phyloP scores from a whole-genome alignment of 805 yeast genomes.

The Metschnikowia aberdeeniae region DNA sequence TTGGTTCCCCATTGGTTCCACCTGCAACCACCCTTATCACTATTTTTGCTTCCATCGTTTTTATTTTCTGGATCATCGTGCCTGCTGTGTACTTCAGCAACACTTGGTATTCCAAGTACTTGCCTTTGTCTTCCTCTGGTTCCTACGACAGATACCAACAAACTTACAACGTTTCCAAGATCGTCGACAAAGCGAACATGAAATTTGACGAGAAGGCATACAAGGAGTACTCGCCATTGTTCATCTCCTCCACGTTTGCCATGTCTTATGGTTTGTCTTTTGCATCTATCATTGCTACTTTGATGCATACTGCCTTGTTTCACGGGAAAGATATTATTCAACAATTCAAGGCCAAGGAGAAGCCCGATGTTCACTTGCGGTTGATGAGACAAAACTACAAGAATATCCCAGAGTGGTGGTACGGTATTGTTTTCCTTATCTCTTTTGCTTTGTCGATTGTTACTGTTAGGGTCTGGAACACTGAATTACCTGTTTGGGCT shows the following conservation, averaged over 20 bases:
- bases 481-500: constrained; percentile 43
- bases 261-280: constrained; percentile 54
- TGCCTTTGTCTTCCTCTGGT: constrained; percentile 52
- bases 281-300: constrained; percentile 60
- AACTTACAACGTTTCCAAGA: constrained; percentile 46
- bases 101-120: constrained; percentile 54
- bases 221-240: constrained; percentile 59
- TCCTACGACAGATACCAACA: constrained; percentile 51
- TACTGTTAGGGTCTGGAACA: constrained; percentile 36
- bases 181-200: constrained; percentile 39
- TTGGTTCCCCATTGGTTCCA: constrained; percentile 62
- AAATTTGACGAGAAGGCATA: constrained; percentile 46
- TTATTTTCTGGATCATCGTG: constrained; percentile 46
- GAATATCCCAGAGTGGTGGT: constrained; percentile 46
- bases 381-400: constrained; percentile 46
- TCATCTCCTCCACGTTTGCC: constrained; percentile 53
- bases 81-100: constrained; percentile 55
- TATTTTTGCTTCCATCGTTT: constrained; percentile 29
- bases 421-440: constrained; percentile 24
- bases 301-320: constrained; percentile 54
- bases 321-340: constrained; percentile 49
- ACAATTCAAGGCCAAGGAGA: constrained; percentile 26
- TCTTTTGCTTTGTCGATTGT: constrained; percentile 36
- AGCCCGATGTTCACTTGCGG: constrained; percentile 46
- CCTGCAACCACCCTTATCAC: constrained; percentile 52